These are phyloP conservation scores for Coprinellus aureogranulatus DNA, from an alignment of 768 basidiomycete species.

Conservation along the genomic window DNA sequence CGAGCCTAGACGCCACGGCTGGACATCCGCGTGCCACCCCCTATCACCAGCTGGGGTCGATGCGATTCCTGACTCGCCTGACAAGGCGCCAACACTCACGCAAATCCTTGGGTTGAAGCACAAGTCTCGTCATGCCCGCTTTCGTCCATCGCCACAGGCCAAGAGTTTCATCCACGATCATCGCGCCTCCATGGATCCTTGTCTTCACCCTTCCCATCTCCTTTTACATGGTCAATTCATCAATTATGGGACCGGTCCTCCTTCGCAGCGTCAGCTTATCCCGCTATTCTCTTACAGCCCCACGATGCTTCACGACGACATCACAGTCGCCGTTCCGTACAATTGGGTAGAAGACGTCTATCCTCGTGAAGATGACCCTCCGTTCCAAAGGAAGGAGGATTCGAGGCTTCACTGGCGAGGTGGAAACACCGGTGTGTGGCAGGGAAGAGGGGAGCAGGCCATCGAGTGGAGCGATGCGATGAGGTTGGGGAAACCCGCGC, in stretches of 20 bases:
- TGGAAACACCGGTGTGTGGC: slow-evolving; percentile 64
- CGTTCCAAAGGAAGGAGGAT: slow-evolving; percentile 59
- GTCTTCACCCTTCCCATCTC: slow-evolving; percentile 37
- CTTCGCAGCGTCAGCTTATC: slow-evolving; percentile 36
- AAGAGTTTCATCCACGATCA: slow-evolving; percentile 50
- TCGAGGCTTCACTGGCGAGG: slow-evolving; percentile 69
- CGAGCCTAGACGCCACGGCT: slow-evolving; percentile 29
- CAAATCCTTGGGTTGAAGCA: slow-evolving; percentile 11
- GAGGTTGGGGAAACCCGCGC: slow-evolving; percentile 36
- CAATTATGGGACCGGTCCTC: slow-evolving; percentile 44
- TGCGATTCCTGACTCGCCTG: slow-evolving; percentile 16
- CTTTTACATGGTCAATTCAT: slow-evolving; percentile 51
- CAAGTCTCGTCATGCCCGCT: slow-evolving; percentile 15
- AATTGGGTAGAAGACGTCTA: slow-evolving; percentile 40
- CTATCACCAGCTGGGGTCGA: slow-evolving; percentile 28
- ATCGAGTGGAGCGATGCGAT: slow-evolving; percentile 3
- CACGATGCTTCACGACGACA: slow-evolving; percentile 51
- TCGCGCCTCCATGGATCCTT: slow-evolving; percentile 44
- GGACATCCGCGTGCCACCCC: slow-evolving; percentile 37
- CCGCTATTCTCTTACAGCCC: slow-evolving; percentile 52
- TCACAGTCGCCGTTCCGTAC: slow-evolving; percentile 43
- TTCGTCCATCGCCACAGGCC: slow-evolving; percentile 2
- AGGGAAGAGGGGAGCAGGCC: slow-evolving; percentile 18
- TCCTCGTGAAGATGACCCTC: slow-evolving; percentile 42
- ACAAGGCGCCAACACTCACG: slow-evolving; percentile 16